Base-by-base conservation (phyloP, 768 basidiomycete species). In the Udeniomyces megalosporus region DNA sequence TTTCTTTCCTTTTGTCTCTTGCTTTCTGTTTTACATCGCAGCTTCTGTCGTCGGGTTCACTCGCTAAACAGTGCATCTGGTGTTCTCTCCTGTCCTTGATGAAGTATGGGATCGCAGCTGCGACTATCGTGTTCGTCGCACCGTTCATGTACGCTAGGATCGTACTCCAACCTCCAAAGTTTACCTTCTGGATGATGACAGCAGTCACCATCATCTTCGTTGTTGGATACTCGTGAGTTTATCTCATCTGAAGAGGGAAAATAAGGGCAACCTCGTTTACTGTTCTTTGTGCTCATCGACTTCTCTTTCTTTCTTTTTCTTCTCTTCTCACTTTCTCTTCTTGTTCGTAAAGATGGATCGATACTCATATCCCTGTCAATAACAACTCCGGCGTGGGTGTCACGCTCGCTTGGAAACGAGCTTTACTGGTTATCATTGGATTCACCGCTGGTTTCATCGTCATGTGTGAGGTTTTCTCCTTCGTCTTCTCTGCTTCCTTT, bases 281-380 rank as follows among this genome's bases (percentile, higher is more conserved):
- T 17, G 8, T 42, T 8, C 38, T 17, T 42, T 17, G 8, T 14
- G 34, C 6, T 44, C 22, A n/a, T 20, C 15, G 34, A 24, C 4
- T 24, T n/a, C 38, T 55, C 22, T 1, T 38, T 34, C 38, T 53
- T n/a, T 28, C 2, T 29, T 12, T 17, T 52, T 20, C 28, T 28
- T 32, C n/a, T n/a, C 49, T 17, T 52, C 10, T n/a, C 54, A 56
- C 73, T 80, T 17, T 17, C 10, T 42, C 10, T 42, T 42, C 38
- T 8, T 17, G 10, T 70, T 80, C 2, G 81, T 82, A 82, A 68
- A 77, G 78, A 0, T 82, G 80, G 80, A 74, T 82, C 45, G 81
- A 82, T 64, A 77, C 75, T 42, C 38, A 17, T 42, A 66, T 78
- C 2, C 67, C 69, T 1, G 71, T 78, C 29, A 69, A 77, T 26